phyloP scores from a whole-genome alignment of 371 early-diverging fungal species.

The Mucor piriformis region DNA sequence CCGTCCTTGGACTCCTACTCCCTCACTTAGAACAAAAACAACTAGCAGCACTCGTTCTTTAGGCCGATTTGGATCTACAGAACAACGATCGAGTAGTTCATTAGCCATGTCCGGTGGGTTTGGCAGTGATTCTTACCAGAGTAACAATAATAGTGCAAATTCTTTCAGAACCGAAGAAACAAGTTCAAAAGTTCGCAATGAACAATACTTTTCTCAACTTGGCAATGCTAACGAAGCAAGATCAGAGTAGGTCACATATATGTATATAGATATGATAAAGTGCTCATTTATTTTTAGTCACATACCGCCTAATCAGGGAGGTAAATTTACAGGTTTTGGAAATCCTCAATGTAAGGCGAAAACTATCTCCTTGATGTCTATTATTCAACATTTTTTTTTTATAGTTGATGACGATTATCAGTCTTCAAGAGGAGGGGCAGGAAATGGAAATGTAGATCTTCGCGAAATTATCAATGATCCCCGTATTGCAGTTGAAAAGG shows the following conservation, averaged over 20 bases:
- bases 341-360: conserved; percentile 59
- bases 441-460: conserved; percentile 31
- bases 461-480: conserved; percentile 86
- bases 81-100: conserved; percentile 34
- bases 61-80: conserved; percentile 18
- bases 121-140: conserved; percentile 19
- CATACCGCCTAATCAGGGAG: conserved; percentile 93
- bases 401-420: conserved; percentile 16
- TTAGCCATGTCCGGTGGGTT: conserved; percentile 17
- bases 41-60: not conserved
- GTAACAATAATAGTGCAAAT: not conserved
- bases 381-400: not conserved
- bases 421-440: not conserved
- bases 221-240: conserved; percentile 26
- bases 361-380: not conserved
- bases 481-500: conserved; percentile 78
- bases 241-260: conserved; percentile 22
- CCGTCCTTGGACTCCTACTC: conserved; percentile 66
- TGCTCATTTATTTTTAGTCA: conserved; percentile 28
- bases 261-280: not conserved
- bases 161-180: not conserved
- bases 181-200: conserved; percentile 20
- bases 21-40: conserved; percentile 25
- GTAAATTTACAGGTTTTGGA: conserved; percentile 91
- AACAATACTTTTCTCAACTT: conserved; percentile 32